These are phyloP conservation scores for Aureobasidium sp. DNA, from an alignment of 2,329 filamentous ascomycete genomes.

Conservation along the genomic window DNA sequence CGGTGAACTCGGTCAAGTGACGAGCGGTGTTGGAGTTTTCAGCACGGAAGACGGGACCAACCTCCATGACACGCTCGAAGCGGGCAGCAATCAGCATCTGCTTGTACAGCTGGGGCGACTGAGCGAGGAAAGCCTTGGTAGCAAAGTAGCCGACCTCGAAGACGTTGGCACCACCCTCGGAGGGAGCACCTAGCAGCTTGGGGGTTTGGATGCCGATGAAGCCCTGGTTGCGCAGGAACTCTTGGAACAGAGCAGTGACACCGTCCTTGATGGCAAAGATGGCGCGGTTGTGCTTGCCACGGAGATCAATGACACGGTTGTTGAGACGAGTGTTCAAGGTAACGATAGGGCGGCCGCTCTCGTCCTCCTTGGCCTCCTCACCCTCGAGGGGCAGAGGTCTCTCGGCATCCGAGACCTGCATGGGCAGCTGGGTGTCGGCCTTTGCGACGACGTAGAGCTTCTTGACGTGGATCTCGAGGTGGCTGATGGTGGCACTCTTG, in stretches of 20 bases:
- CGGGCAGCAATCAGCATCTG: slow-evolving; percentile 77
- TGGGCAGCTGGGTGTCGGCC: slow-evolving; percentile 53
- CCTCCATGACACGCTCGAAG: slow-evolving; percentile 69
- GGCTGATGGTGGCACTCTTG: slow-evolving; percentile 74
- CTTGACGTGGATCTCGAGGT: slow-evolving; percentile 79
- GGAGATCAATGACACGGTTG: slow-evolving; percentile 88
- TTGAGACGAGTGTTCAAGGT: slow-evolving; percentile 78
- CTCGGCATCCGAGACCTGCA: slow-evolving; percentile 50
- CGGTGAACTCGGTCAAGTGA: slow-evolving; percentile 84
- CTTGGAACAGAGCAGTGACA: slow-evolving; percentile 63
- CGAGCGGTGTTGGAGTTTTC: slow-evolving; percentile 79
- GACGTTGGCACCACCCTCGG: slow-evolving; percentile 87
- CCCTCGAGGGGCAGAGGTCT: slow-evolving; percentile 42
- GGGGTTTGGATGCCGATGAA: slow-evolving; percentile 86
- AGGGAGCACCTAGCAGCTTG: slow-evolving; percentile 80
- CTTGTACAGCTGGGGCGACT: slow-evolving; percentile 82
- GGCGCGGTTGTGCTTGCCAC: slow-evolving; percentile 83
- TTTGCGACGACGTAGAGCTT: slow-evolving; percentile 74
- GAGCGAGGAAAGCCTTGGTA: slow-evolving; percentile 70
- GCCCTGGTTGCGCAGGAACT: slow-evolving; percentile 67
- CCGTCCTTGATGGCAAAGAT: slow-evolving; percentile 66
- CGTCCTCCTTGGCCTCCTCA: slow-evolving; percentile 46
- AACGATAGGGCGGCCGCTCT: slow-evolving; percentile 59
- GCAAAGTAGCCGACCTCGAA: slow-evolving; percentile 89
- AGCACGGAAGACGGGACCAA: slow-evolving; percentile 77